phyloP scores from a whole-genome alignment of 306 rosid species.

The apple (Malus domestica) region DNA sequence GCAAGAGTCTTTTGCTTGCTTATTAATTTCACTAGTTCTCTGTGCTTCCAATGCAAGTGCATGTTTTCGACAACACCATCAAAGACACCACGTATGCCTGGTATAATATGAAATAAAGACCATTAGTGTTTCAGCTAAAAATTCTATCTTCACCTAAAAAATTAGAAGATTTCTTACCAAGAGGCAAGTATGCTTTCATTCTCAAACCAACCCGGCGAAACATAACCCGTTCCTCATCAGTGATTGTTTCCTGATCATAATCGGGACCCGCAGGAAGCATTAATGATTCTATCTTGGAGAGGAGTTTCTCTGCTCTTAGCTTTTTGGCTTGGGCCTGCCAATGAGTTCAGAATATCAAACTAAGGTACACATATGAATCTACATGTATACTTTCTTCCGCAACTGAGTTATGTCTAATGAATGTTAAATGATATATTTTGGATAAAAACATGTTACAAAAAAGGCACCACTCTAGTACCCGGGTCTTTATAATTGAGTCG shows the following conservation, averaged over 20 bases:
- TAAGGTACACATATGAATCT: not conserved
- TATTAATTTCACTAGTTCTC: slow-evolving; percentile 89
- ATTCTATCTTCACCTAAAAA: slow-evolving; percentile 12
- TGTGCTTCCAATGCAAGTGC: slow-evolving; percentile 95
- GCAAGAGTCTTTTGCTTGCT: slow-evolving; percentile 78
- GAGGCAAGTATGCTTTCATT: slow-evolving; percentile 85
- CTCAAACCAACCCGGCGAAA: slow-evolving; percentile 77
- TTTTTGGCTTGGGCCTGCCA: slow-evolving; percentile 73
- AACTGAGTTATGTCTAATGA: not conserved
- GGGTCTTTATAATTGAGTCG: not conserved
- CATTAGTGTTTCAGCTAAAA: slow-evolving; percentile 16
- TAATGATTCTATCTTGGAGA: slow-evolving; percentile 63
- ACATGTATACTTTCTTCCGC: not conserved
- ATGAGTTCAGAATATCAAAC: slow-evolving; percentile 21
- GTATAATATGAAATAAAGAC: slow-evolving; percentile 19
- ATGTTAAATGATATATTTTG: not conserved
- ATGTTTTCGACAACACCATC: slow-evolving; percentile 88
- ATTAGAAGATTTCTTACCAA: slow-evolving; percentile 52
- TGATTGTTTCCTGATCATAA: slow-evolving; percentile 77
- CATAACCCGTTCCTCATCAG: slow-evolving; percentile 95
- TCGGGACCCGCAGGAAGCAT: slow-evolving; percentile 79
- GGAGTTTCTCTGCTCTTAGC: slow-evolving; percentile 67
- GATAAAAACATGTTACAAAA: not conserved
- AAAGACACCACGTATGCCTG: slow-evolving; percentile 86
- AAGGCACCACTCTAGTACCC: not conserved